Evolutionary conservation across 306 rosid genomes (phyloP).

Genomic region (Rosa lucieae): DNA sequence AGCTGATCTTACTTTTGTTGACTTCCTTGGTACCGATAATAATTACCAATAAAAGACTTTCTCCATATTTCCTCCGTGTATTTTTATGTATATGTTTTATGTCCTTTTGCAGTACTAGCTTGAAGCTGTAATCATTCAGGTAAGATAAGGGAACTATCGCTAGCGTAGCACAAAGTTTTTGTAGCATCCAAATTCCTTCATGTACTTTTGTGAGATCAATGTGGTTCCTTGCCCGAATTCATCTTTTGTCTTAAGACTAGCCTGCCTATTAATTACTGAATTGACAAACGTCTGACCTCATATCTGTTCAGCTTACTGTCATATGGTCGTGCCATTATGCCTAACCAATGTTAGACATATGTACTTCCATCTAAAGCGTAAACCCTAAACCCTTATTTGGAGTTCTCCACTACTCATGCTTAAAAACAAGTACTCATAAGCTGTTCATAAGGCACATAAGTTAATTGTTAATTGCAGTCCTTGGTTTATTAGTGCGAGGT

Average conservation of each 20-base stretch:
- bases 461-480: too few species aligned
- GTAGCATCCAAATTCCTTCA: background rate
- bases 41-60: background rate
- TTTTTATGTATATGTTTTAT: background rate
- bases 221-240: background rate
- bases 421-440: too few species aligned
- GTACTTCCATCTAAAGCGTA: too few species aligned
- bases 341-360: too few species aligned
- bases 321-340: too few species aligned
- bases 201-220: background rate
- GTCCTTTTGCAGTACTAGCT: background rate
- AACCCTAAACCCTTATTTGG: too few species aligned
- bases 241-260: background rate
- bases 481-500: background rate
- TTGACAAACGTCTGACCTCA: too few species aligned
- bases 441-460: too few species aligned
- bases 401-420: too few species aligned
- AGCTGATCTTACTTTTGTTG: background rate
- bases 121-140: background rate
- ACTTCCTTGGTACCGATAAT: background rate
- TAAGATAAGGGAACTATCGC: background rate
- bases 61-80: background rate
- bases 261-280: background rate
- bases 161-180: background rate
- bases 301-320: too few species aligned